Conservation (phyloP, 2,329 filamentous ascomycete genomes). For the Verticillium albo-atrum region DNA sequence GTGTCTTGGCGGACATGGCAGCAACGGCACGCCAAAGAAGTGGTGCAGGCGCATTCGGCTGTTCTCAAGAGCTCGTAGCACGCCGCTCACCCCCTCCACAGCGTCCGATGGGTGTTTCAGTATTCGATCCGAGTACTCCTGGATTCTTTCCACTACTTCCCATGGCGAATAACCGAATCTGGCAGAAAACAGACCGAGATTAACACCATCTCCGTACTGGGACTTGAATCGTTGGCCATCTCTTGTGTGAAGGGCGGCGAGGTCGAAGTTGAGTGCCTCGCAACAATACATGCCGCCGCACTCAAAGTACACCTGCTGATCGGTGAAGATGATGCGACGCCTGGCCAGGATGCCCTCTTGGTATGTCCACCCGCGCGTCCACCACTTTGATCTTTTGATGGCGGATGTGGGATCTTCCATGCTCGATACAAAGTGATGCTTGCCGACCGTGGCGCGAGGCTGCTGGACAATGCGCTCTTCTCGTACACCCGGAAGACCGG, state of each 20-base stretch:
- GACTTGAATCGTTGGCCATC: not conserved
- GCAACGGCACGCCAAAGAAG: too few species aligned
- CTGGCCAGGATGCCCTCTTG: slow-evolving; percentile 31
- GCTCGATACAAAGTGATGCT: slow-evolving; percentile 26
- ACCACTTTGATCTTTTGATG: slow-evolving; percentile 22
- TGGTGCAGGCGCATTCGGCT: too few species aligned
- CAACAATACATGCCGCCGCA: slow-evolving; percentile 32
- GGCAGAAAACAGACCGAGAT: not conserved
- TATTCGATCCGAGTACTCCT: not conserved
- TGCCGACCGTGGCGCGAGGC: slow-evolving; percentile 26
- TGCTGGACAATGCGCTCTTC: slow-evolving; percentile 10
- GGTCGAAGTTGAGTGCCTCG: slow-evolving; percentile 26
- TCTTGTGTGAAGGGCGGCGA: slow-evolving; percentile 14
- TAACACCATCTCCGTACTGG: not conserved
- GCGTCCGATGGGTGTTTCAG: not conserved
- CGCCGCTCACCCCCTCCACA: too few species aligned
- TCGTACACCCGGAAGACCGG: slow-evolving; percentile 28
- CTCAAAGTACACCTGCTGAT: slow-evolving; percentile 33
- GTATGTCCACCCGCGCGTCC: slow-evolving; percentile 32
- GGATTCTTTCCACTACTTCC: not conserved
- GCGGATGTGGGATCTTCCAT: slow-evolving; percentile 21
- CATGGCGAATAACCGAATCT: not conserved
- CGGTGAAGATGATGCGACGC: slow-evolving; percentile 31
- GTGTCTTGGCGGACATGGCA: too few species aligned
- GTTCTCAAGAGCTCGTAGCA: too few species aligned